Percentiles rank a stretch among this genome's conserved stretches.
Conservation (phyloP, 2,329 filamentous ascomycete species). For the Fusarium caatingaense region DNA sequence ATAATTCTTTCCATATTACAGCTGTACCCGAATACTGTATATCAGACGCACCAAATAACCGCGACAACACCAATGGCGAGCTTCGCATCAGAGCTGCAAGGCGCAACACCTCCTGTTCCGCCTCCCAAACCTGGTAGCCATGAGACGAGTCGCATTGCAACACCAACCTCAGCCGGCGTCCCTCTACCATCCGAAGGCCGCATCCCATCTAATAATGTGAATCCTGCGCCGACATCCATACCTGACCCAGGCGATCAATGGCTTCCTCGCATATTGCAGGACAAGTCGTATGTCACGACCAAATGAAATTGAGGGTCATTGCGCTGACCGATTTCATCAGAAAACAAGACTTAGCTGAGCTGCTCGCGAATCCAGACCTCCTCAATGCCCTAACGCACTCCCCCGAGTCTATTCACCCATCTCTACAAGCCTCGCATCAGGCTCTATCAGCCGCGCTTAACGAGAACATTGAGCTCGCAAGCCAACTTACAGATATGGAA, state of each 20-base stretch:
- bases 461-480: conserved; percentile 78
- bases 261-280: conserved; percentile 80
- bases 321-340: conserved; percentile 55
- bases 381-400: conserved; percentile 80
- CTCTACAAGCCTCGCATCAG: conserved; percentile 72
- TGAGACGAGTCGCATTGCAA: conserved; percentile 74
- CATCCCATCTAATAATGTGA: conserved; percentile 27
- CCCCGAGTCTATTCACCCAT: conserved; percentile 75
- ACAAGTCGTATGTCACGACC: conserved; percentile 76
- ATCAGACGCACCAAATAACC: not conserved
- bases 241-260: conserved; percentile 76
- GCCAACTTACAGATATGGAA: conserved; percentile 71
- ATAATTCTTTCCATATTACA: not conserved
- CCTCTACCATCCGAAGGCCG: conserved; percentile 55
- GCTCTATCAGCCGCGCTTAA: conserved; percentile 73
- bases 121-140: conserved; percentile 79
- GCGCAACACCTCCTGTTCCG: conserved; percentile 69
- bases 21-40: not conserved
- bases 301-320: conserved; percentile 17
- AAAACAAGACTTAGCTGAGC: conserved; percentile 80
- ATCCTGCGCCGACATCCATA: conserved; percentile 52
- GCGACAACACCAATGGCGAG: conserved; percentile 42
- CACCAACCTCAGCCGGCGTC: conserved; percentile 64
- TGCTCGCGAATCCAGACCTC: conserved; percentile 72
- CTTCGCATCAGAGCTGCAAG: conserved; percentile 46